Evolutionary conservation across 768 basidiomycete genomes (phyloP).

Genomic region (Naganishia vaughanmartiniae): DNA sequence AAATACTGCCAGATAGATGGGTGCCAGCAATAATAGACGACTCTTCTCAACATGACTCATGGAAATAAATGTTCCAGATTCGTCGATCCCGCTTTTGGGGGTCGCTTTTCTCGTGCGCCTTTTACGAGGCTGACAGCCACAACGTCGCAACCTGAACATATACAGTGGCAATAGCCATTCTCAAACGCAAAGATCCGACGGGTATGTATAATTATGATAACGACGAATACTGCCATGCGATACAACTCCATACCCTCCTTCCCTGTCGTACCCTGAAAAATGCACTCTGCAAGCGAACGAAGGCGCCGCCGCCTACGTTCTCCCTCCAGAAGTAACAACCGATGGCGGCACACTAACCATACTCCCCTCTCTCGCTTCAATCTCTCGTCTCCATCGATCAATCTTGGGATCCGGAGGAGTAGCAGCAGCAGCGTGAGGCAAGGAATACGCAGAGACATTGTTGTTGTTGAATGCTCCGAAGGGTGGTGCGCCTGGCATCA

Average conservation of each 20-base stretch:
- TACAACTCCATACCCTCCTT: too few species aligned
- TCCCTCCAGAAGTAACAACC: constrained; percentile 8
- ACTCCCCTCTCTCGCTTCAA: constrained; percentile 31
- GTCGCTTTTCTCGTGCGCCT: constrained; percentile 10
- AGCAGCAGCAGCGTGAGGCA: constrained; percentile 6
- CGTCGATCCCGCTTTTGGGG: background rate
- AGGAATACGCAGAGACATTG: constrained; percentile 22
- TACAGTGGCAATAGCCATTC: too few species aligned
- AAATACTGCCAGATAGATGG: too few species aligned
- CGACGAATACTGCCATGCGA: too few species aligned
- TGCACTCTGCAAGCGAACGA: background rate
- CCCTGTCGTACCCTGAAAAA: too few species aligned
- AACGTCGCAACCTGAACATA: too few species aligned
- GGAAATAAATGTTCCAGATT: constrained; percentile 24
- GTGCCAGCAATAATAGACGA: too few species aligned
- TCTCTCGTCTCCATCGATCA: constrained; percentile 30
- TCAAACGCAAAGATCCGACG: too few species aligned
- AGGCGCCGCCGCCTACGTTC: background rate
- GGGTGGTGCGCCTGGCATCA: background rate
- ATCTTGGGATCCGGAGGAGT: constrained; percentile 29
- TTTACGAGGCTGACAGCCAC: background rate
- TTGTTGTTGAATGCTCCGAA: constrained; percentile 21
- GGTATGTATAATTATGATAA: too few species aligned
- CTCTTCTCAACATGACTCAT: constrained; percentile 24
- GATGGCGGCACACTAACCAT: constrained; percentile 20